Percentiles rank a stretch among this genome's conserved stretches.
These are phyloP conservation scores for Leishmania major DNA, from an alignment of 208 protist species.

Conservation along the genomic window DNA sequence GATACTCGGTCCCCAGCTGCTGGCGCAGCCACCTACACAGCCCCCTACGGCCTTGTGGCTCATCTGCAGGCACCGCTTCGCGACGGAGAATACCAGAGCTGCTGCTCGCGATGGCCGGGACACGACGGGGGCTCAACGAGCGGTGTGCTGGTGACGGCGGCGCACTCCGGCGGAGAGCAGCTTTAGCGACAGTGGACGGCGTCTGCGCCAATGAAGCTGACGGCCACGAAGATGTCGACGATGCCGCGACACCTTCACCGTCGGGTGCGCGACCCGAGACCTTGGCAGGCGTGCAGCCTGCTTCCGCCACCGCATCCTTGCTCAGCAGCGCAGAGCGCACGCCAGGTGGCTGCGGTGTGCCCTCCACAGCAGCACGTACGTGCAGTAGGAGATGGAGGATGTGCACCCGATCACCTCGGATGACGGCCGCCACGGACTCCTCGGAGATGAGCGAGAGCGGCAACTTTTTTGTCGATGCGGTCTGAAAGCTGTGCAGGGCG, in stretches of 20 bases:
- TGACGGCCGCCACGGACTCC: conserved; percentile 34
- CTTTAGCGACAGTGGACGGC: background rate
- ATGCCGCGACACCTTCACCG: conserved; percentile 14
- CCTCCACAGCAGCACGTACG: conserved; percentile 19
- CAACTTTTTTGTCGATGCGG: background rate
- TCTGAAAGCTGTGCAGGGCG: conserved; percentile 40
- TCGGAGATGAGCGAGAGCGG: conserved; percentile 15
- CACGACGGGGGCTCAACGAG: background rate
- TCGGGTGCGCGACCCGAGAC: conserved; percentile 11
- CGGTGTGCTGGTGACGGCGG: background rate
- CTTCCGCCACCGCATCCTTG: background rate
- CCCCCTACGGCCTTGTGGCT: background rate
- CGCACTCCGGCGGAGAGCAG: background rate
- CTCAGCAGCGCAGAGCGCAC: background rate
- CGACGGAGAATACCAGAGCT: background rate
- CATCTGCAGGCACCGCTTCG: background rate
- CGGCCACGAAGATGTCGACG: background rate
- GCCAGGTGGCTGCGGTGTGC: background rate
- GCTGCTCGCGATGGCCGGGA: too few relatives aligned
- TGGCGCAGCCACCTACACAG: conserved; percentile 49
- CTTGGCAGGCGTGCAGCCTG: background rate
- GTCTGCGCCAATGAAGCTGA: conserved; percentile 1
- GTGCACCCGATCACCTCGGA: conserved; percentile 48
- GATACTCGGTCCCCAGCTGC: conserved; percentile 46
- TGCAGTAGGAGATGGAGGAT: conserved; percentile 50